Evolutionary conservation across 2,329 filamentous ascomycete genomes (phyloP), one percentile per base, ranked within the genome.

Genomic region (Hypomyces perniciosus): DNA sequence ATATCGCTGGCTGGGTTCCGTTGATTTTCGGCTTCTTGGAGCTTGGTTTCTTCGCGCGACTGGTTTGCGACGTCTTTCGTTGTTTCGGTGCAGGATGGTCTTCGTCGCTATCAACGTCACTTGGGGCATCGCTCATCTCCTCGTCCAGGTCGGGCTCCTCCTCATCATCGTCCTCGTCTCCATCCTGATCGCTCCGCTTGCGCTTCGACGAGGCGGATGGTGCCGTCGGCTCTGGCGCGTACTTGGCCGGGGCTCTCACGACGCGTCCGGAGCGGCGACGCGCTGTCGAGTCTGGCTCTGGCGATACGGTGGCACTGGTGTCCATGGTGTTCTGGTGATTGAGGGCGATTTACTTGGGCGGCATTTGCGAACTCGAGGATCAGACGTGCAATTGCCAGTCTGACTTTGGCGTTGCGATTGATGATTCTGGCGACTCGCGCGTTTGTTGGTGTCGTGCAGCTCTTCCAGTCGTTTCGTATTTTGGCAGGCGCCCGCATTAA

Each of bases 241-340:
- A 85, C 65, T 84, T 84, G 62, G 76, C 66, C 42, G 81, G 80
- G 34, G 72, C 74, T 62, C 73, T 79, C 55, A 81, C 75, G 72
- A 83, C 81, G 80, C 82, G 82, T 80, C 82, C 81, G 35, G 84
- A 87, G 58, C 82, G 80, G 67, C 84, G 83, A 75, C 78, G 77
- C 69, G 76, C 73, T 62, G 74, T 72, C 53, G 72, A 68, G 55
- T 75, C 72, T 54, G 72, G 70, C 50, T 77, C 75, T 54, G 77
- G 74, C 45, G 78, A 77, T 57, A 72, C 70, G 62, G 72, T 76
- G 66, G 75, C 73, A 70, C 78, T 78, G 62, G 74, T 77, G 60
- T 81, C 77, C 69, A 76, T 74, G 58, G 44, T 46, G 48, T 46
- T 42, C 10, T 27, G 46, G 8, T 42, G 13, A 20, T 13, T 27